Base-by-base conservation (phyloP, 495 filamentous ascomycete species). In the Penicillium desertorum region DNA sequence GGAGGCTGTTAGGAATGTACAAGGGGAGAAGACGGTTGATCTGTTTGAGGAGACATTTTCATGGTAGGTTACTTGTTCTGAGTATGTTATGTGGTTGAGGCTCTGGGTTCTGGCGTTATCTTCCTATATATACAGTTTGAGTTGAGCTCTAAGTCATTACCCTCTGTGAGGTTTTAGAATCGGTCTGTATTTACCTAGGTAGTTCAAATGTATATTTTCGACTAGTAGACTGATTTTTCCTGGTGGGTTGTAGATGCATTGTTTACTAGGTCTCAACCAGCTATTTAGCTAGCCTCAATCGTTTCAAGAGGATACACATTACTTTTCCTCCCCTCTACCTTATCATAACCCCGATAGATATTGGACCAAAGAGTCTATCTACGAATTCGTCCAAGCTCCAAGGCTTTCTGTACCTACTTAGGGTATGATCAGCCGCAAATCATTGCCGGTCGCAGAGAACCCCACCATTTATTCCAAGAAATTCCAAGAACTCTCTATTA, bases 41-140 rank as follows among this genome's bases (percentile, higher is more conserved):
- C 60, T 79, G 12, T 76, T 72, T 42, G 76, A 78, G 53, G 76
- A 77, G 60, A 52, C 71, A 14, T 79, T 78, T 53, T 73, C 70
- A 8, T 79, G 76, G 76, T 81, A 72, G 57, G 67, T n/a, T 20
- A 30, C 4, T 14, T 27, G 8, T 51, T 58, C 43, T 57, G 25
- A 29, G 57, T 46, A 27, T 37, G 8, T 12, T 41, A 46, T 5
- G 22, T 50, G 14, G 1, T 46, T 41, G 36, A 45, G 23, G 25
- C 47, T n/a, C 34, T 7, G 5, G 6, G 36, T 10, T 47, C n/a
- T 30, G 25, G 25, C 10, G 29, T 47, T 47, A 11, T 16, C 3
- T 27, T n/a, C 30, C 9, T 14, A 29, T 19, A 12, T 48, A 48
- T 11, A 48, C 16, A 1, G n/a, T 39, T 17, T 39, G 16, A 37